phyloP scores from a whole-genome alignment of 2,329 filamentous ascomycete species.

The Tolypocladium pustulatum region DNA sequence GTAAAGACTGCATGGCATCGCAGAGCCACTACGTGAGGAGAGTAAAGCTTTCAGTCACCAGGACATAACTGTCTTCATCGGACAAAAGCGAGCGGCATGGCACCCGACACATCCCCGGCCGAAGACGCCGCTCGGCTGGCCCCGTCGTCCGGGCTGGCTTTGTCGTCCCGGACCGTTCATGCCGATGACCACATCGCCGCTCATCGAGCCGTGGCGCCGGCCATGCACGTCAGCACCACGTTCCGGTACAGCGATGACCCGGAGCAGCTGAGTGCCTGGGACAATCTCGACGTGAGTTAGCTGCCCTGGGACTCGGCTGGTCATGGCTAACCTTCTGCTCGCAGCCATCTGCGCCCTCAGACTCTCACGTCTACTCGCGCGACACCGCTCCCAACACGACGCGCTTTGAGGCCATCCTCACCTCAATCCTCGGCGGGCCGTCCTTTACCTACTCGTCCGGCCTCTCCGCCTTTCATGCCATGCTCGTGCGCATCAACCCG shows the following conservation, averaged over 20 bases:
- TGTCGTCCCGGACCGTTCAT: constrained; percentile 68
- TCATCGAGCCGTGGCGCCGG: constrained; percentile 72
- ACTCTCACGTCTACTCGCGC: constrained; percentile 77
- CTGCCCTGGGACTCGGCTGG: background rate
- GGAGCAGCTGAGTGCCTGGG: constrained; percentile 42
- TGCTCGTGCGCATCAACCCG: constrained; percentile 77
- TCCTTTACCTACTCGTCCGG: constrained; percentile 74
- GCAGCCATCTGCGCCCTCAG: constrained; percentile 38
- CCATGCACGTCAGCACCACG: constrained; percentile 84
- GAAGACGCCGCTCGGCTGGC: constrained; percentile 20
- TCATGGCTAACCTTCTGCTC: background rate
- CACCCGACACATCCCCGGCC: background rate
- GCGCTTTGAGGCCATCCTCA: constrained; percentile 75
- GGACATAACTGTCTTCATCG: background rate
- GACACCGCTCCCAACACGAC: constrained; percentile 67
- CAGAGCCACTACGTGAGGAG: background rate
- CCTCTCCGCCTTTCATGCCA: constrained; percentile 77
- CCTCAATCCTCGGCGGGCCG: constrained; percentile 59
- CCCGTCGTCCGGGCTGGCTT: constrained; percentile 36
- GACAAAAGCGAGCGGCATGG: constrained; percentile 1
- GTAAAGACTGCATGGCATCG: background rate
- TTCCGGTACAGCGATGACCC: constrained; percentile 73
- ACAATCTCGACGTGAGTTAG: constrained; percentile 43
- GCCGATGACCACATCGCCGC: constrained; percentile 69
- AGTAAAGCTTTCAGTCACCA: background rate